A percentile compares a stretch with the other conserved stretches of the same genome.
These are phyloP conservation scores for Onygenales sp. DNA, from an alignment of 2,329 filamentous ascomycete species.

Conservation along the genomic window DNA sequence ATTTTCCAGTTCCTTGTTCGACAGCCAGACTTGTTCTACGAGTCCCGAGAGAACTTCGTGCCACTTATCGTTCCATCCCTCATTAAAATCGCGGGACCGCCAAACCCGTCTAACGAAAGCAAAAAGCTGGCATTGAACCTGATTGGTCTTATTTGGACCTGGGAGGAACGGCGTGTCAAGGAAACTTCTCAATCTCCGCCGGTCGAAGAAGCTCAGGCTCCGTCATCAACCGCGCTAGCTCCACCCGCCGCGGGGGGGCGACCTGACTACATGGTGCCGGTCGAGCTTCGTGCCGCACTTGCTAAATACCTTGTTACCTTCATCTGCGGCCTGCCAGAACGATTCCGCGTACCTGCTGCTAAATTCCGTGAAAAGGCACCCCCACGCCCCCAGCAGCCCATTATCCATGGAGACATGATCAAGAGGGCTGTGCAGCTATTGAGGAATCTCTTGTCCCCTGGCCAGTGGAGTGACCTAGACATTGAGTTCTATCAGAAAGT, in stretches of 20 bases:
- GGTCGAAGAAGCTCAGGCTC: conserved; percentile 55
- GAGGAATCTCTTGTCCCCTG: conserved; percentile 72
- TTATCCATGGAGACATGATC: conserved; percentile 64
- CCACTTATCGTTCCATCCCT: conserved; percentile 81
- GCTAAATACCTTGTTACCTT: conserved; percentile 94
- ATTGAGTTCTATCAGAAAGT: conserved; percentile 86
- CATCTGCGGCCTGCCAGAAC: conserved; percentile 80
- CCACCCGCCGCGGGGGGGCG: conserved; percentile 39
- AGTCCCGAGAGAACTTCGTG: conserved; percentile 84
- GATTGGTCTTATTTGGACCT: conserved; percentile 82
- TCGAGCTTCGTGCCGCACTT: conserved; percentile 63
- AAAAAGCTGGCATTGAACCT: conserved; percentile 86
- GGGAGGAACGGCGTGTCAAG: conserved; percentile 77
- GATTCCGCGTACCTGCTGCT: conserved; percentile 65
- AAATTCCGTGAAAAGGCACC: conserved; percentile 49
- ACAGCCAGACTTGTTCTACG: conserved; percentile 89
- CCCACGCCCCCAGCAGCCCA: conserved; percentile 40
- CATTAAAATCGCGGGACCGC: conserved; percentile 68
- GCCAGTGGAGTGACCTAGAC: conserved; percentile 86
- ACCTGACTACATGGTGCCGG: conserved; percentile 59
- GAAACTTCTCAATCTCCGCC: conserved; percentile 40
- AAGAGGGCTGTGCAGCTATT: conserved; percentile 76
- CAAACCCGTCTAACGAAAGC: conserved; percentile 79
- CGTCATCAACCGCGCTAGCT: conserved; percentile 41
- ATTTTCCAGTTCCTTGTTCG: conserved; percentile 96